A percentile compares a stretch with the other conserved stretches of the same genome.
Conservation (phyloP, 108 stramenopile genomes). For the Cyclotella distinguenda region DNA sequence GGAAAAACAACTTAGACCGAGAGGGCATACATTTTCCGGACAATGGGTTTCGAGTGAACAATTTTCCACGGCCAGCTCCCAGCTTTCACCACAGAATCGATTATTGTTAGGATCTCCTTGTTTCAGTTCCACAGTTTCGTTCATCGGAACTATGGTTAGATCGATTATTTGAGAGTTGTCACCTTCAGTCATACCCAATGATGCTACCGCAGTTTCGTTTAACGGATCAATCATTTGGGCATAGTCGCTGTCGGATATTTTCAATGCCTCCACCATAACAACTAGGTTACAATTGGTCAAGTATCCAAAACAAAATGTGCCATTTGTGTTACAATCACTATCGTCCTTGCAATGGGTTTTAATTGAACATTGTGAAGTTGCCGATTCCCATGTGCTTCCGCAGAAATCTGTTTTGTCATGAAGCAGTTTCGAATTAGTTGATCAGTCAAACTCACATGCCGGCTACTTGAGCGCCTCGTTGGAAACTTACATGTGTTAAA, state of each 20-base stretch:
- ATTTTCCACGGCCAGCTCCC: constrained; percentile 1
- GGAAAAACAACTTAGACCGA: constrained; percentile 9
- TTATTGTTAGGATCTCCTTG: constrained; percentile 4
- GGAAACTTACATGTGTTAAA: background rate
- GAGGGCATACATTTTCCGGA: constrained; percentile 8
- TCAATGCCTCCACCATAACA: background rate
- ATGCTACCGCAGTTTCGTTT: background rate
- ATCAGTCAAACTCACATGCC: background rate
- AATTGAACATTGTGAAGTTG: background rate
- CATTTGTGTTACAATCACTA: constrained; percentile 1
- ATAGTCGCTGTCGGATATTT: background rate
- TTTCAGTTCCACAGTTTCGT: background rate
- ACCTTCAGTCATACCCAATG: background rate
- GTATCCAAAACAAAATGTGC: background rate
- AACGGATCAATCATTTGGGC: background rate
- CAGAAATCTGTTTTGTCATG: background rate
- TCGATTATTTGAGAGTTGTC: background rate
- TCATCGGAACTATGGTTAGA: background rate
- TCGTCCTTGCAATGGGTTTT: constrained; percentile 1
- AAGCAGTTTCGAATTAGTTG: background rate
- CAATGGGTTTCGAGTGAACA: constrained; percentile 32
- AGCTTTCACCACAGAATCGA: constrained; percentile 8
- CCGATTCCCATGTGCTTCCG: background rate
- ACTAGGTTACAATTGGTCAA: background rate
- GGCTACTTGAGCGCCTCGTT: background rate